Percentiles rank a stretch among this genome's conserved stretches.
These are phyloP conservation scores for Lodderomyces oxycetoniae DNA, from an alignment of 1,139 yeast species.

Conservation along the genomic window DNA sequence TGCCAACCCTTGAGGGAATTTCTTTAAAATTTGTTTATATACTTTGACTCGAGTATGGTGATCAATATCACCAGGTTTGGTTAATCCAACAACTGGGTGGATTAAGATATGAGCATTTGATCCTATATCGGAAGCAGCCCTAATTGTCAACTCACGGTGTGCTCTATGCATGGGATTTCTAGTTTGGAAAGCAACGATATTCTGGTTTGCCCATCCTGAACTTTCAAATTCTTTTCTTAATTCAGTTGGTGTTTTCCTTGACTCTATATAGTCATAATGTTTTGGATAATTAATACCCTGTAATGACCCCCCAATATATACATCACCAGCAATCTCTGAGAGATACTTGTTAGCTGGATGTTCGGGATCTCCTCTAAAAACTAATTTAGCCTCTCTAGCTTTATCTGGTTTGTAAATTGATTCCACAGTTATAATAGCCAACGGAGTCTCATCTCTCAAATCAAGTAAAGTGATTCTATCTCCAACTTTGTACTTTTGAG, in stretches of 20 bases:
- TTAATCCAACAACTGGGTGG: conserved; percentile 95
- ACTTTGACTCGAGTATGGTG: conserved; percentile 97
- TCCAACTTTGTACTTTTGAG: conserved; percentile 47
- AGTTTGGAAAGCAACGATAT: conserved; percentile 95
- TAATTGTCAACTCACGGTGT: conserved; percentile 89
- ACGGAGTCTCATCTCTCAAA: conserved; percentile 72
- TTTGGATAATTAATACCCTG: conserved; percentile 81
- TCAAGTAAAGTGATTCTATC: conserved; percentile 73
- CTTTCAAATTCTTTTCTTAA: conserved; percentile 75
- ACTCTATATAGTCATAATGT: conserved; percentile 85
- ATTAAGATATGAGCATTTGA: conserved; percentile 64
- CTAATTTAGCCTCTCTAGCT: conserved; percentile 71
- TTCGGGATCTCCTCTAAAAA: conserved; percentile 95
- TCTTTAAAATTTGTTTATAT: conserved; percentile 83
- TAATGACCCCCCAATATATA: conserved; percentile 80
- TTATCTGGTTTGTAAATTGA: conserved; percentile 84
- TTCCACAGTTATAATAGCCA: conserved; percentile 76
- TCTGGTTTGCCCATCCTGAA: conserved; percentile 69
- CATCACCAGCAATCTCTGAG: conserved; percentile 70
- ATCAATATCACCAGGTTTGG: conserved; percentile 97
- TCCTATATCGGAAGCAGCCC: conserved; percentile 70
- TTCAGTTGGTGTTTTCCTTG: conserved; percentile 88
- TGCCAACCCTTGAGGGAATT: conserved; percentile 93
- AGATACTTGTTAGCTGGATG: conserved; percentile 88
- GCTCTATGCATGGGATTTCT: conserved; percentile 99